Evolutionary conservation across 225 moss, liverwort and hornwort species (phyloP).

Genomic region (Pseudoscleropodium purum): DNA sequence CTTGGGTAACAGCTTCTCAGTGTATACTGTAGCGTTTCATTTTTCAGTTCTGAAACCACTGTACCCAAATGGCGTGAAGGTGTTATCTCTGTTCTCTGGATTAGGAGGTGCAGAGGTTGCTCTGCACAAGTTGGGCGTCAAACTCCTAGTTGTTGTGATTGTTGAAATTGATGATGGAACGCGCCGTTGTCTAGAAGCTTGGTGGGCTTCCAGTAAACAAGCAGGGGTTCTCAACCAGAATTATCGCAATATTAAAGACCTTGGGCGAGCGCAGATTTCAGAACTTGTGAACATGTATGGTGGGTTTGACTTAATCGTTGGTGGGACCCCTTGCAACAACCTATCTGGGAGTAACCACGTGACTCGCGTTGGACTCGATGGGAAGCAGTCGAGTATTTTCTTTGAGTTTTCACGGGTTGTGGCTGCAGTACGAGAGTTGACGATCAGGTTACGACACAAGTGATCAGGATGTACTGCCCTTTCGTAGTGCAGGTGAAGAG

Average conservation of each 20-base stretch:
- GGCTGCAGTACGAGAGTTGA: constrained; percentile 30
- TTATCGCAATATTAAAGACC: constrained; percentile 30
- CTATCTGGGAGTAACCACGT: constrained; percentile 56
- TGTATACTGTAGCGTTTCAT: constrained; percentile 64
- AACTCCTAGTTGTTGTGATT: constrained; percentile 52
- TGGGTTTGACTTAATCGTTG: constrained; percentile 72
- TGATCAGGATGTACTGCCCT: background rate
- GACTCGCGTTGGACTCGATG: constrained; percentile 43
- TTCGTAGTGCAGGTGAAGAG: background rate
- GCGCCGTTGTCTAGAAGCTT: constrained; percentile 39
- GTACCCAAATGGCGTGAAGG: constrained; percentile 46
- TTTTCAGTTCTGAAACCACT: constrained; percentile 51
- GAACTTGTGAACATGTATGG: constrained; percentile 24
- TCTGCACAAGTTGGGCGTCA: constrained; percentile 57
- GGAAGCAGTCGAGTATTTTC: constrained; percentile 43
- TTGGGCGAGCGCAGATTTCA: constrained; percentile 26
- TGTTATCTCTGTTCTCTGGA: constrained; percentile 68
- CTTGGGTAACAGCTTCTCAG: constrained; percentile 70
- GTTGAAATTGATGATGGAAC: constrained; percentile 48
- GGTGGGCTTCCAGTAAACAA: constrained; percentile 63
- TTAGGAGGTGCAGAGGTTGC: constrained; percentile 87
- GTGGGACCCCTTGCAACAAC: constrained; percentile 85
- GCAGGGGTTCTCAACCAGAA: constrained; percentile 30
- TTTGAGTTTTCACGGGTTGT: constrained; percentile 71
- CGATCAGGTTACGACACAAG: background rate